Evolutionary conservation across 2,329 filamentous ascomycete genomes (phyloP).

Genomic region (Pyricularia sp.): DNA sequence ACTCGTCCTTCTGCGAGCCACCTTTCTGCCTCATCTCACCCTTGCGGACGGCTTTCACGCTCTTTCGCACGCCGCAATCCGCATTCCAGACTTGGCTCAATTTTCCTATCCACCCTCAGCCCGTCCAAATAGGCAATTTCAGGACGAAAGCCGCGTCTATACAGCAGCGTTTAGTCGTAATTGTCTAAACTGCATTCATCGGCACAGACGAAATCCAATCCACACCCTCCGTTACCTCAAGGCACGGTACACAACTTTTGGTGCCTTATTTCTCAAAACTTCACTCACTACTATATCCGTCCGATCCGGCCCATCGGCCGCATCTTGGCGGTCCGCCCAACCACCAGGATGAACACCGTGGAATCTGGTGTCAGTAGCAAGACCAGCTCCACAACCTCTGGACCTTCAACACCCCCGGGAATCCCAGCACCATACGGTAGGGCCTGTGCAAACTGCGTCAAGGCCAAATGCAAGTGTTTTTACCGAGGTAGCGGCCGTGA

Average conservation of each 20-base stretch:
- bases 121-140: neutral
- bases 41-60: neutral
- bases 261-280: too few relatives aligned
- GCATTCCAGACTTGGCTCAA: neutral
- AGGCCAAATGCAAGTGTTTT: slow-evolving; percentile 38
- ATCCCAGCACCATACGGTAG: slow-evolving; percentile 26
- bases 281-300: too few relatives aligned
- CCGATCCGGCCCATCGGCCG: neutral
- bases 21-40: neutral
- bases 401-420: neutral
- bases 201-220: neutral
- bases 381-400: neutral
- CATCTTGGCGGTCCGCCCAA: neutral
- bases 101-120: neutral
- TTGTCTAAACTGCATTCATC: neutral
- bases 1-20: neutral
- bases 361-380: neutral
- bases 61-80: neutral
- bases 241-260: too few relatives aligned
- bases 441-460: slow-evolving; percentile 36
- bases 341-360: neutral
- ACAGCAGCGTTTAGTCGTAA: too few relatives aligned
- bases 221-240: too few relatives aligned
- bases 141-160: neutral
- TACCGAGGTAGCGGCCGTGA: slow-evolving; percentile 18